Evolutionary conservation across 1,139 yeast species (phyloP), one percentile per base, ranked within the genome.

Genomic region (Yamadazyma spencermartinsiae): DNA sequence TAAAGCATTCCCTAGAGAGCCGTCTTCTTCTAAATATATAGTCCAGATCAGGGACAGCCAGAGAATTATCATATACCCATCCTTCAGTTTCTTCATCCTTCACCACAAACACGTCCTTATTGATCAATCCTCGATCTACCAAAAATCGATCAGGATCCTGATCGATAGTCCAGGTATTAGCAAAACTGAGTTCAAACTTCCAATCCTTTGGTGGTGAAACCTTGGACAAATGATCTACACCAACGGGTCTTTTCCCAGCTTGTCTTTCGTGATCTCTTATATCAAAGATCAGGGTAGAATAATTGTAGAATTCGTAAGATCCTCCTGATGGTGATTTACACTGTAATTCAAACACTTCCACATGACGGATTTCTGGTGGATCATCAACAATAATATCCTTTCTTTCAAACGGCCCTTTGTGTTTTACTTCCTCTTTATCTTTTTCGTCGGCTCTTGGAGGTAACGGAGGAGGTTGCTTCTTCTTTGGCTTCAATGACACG

Each of bases 301-400:
- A 72, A 25, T 58, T 52, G 40, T 59, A 61, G 31, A 64, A 61
- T 10, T 58, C 69, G 86, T 94, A 89, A 29, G 72, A 66, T 4
- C 73, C 63, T 3, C 80, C 78, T 3, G 85, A 73, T 12, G 80
- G 67, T 26, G 84, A 84, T 50, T 75, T 84, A 37, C 74, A 70
- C 54, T 86, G 86, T 20, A 89, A 68, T 58, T 88, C 96, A 56
- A 72, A 89, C 1, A 89, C 66, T 53, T 88, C 95, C 6, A 86
- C 90, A 11, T 70, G 59, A 38, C 73, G 65, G 0, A 73, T 66
- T 35, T 82, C 82, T 0, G 87, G 83, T 0, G 74, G 61, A 42
- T 84, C 92, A 54, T 86, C 95, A 21, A 86, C 68, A 11, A 85
- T 70, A 24, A 82, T 72, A 41, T 77, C 80, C 24, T 60, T 56